These are phyloP conservation scores for Strobilomyces dryophilus DNA, from an alignment of 768 basidiomycete genomes.

Conservation along the genomic window DNA sequence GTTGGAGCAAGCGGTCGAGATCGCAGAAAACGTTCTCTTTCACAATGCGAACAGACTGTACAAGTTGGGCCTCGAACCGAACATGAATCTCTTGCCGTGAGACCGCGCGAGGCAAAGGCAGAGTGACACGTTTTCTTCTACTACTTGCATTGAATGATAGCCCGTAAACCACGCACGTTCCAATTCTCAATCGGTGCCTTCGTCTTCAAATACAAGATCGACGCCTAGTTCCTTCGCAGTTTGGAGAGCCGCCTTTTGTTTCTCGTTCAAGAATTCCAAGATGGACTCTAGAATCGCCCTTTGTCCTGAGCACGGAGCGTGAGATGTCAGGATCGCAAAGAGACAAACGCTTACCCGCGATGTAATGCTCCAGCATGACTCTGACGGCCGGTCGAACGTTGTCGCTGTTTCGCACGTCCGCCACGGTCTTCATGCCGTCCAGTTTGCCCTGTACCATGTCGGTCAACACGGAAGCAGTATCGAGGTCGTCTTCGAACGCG, in stretches of 20 bases:
- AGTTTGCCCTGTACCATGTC: slow-evolving; percentile 61
- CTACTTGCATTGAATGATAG: too few species aligned
- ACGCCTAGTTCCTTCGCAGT: slow-evolving; percentile 50
- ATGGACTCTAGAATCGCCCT: slow-evolving; percentile 53
- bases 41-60: slow-evolving; percentile 66
- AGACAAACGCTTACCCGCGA: slow-evolving; percentile 45
- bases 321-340: background rate
- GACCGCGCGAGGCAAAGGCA: background rate
- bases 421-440: slow-evolving; percentile 43
- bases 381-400: slow-evolving; percentile 52
- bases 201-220: slow-evolving; percentile 47
- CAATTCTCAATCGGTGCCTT: background rate
- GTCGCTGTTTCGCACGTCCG: slow-evolving; percentile 13
- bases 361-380: slow-evolving; percentile 63
- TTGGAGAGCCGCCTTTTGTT: slow-evolving; percentile 45
- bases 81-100: slow-evolving; percentile 6
- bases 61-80: slow-evolving; percentile 43
- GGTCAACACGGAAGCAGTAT: slow-evolving; percentile 58
- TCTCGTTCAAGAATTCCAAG: slow-evolving; percentile 43
- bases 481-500: slow-evolving; percentile 60
- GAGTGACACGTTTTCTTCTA: background rate
- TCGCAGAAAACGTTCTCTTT: slow-evolving; percentile 58
- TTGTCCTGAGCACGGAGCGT: slow-evolving; percentile 42
- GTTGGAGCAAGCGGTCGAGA: slow-evolving; percentile 48
- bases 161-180: too few species aligned